phyloP scores from a whole-genome alignment of 1,139 yeast genomes.

The Yamadazyma membranifaciens region DNA sequence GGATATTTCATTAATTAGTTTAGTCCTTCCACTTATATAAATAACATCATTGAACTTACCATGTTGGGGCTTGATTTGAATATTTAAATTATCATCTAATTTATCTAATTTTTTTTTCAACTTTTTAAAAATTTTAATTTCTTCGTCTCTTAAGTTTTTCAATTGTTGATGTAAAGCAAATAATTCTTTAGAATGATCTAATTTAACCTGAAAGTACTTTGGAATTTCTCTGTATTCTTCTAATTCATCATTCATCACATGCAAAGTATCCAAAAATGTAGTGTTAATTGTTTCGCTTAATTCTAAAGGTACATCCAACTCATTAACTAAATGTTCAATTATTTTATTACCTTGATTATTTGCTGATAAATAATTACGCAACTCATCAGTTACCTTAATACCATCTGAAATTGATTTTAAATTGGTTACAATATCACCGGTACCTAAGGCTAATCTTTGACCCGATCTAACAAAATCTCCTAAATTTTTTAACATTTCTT shows the following conservation, averaged over 20 bases:
- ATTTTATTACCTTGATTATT: constrained; percentile 11
- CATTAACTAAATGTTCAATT: constrained; percentile 20
- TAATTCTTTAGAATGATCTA: constrained; percentile 28
- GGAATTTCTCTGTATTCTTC: constrained; percentile 7
- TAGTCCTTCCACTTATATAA: constrained; percentile 31
- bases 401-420: constrained; percentile 35
- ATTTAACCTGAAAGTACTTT: constrained; percentile 24
- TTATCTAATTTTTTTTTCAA: constrained; percentile 21
- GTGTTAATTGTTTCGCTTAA: constrained; percentile 26
- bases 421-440: constrained; percentile 34
- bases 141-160: constrained; percentile 24
- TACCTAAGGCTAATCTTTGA: constrained; percentile 35
- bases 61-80: constrained; percentile 28
- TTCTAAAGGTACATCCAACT: constrained; percentile 29
- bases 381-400: constrained; percentile 19
- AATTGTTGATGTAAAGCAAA: constrained; percentile 32
- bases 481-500: constrained; percentile 23
- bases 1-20: constrained; percentile 22
- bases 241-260: constrained; percentile 9
- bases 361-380: constrained; percentile 21
- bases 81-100: constrained; percentile 29
- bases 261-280: constrained; percentile 21
- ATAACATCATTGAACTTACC: constrained; percentile 34
- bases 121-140: constrained; percentile 18
- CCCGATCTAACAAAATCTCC: constrained; percentile 42